Base-by-base conservation (phyloP, 2,329 filamentous ascomycete species). In the Capronia americana region DNA sequence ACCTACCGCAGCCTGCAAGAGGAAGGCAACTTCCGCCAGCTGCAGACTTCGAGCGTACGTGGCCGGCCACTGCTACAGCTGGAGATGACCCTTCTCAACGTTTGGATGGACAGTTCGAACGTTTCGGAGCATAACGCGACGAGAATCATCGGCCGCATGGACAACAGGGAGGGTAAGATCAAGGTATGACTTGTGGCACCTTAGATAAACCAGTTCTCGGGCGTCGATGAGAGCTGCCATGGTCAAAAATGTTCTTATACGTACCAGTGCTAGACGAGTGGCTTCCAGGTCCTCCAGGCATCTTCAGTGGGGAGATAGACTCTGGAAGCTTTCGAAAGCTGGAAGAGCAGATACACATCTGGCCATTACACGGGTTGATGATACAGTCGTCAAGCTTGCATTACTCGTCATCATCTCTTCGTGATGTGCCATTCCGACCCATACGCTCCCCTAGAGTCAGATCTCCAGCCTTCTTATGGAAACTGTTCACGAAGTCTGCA, bases 401-500 rank as follows among this genome's bases (percentile, higher is more conserved):
- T 44, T 17, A 66, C 6, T 68, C 66, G 24, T 64, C 65, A 8
- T 66, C 69, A 8, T 65, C 63, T 32, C 63, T 59, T 34, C 59
- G 57, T 26, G 67, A 61, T 12, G 65, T 55, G 12, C 69, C 70
- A 63, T 70, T 70, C 50, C 80, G 75, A 48, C 77, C 76, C 50
- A 82, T 75, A 34, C 80, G 74, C 63, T 82, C 79, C 4, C 75
- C 79, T 11, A 82, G 72, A 68, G 78, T 80, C 61, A 82, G 67
- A 41, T 80, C 76, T 10, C 78, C 79, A 46, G 79, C 80, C 72
- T 88, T 84, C 64, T 85, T 85, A 73, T 91, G 87, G 63, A 92
- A 77, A 0, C 83, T 83, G 66, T 86, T 87, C 58, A 88, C 83
- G 71, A 92, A 92, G 24, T 87, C 83, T 4, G 86, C 85, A 46